These are phyloP conservation scores for Marchantia paleacea DNA, from an alignment of 225 moss, liverwort and hornwort species.

Conservation along the genomic window DNA sequence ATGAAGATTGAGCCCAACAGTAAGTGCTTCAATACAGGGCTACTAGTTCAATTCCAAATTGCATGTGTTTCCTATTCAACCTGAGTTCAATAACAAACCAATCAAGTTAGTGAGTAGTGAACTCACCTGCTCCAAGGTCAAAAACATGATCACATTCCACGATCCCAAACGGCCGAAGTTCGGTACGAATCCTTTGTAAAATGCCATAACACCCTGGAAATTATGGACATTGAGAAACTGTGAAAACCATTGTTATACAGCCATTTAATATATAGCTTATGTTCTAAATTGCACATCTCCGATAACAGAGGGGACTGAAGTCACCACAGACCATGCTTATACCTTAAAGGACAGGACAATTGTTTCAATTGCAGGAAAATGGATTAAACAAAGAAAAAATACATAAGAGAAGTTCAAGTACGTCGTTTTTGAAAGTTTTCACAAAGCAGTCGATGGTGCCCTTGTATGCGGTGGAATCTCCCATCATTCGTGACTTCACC, in stretches of 20 bases:
- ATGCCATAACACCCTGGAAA: slow-evolving; percentile 71
- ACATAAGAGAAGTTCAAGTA: slow-evolving; percentile 15
- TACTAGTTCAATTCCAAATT: neutral
- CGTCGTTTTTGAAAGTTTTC: slow-evolving; percentile 95
- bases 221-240: neutral
- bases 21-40: too few species aligned
- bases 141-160: slow-evolving; percentile 99
- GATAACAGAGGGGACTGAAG: too few species aligned
- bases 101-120: neutral
- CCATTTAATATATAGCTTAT: too few species aligned
- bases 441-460: slow-evolving; percentile 93
- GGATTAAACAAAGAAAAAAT: neutral
- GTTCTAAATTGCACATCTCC: too few species aligned
- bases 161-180: slow-evolving; percentile 97
- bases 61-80: neutral
- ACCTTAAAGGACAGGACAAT: neutral
- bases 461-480: slow-evolving; percentile 70
- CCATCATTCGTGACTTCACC: slow-evolving; percentile 98
- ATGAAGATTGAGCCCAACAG: too few species aligned
- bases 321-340: neutral
- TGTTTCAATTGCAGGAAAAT: neutral
- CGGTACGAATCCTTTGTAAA: slow-evolving; percentile 91
- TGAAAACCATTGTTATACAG: neutral
- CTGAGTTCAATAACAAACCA: neutral
- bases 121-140: slow-evolving; percentile 90